Evolutionary conservation across 331 rosid species (phyloP).

Genomic region (Rhamnella rubrinervis): DNA sequence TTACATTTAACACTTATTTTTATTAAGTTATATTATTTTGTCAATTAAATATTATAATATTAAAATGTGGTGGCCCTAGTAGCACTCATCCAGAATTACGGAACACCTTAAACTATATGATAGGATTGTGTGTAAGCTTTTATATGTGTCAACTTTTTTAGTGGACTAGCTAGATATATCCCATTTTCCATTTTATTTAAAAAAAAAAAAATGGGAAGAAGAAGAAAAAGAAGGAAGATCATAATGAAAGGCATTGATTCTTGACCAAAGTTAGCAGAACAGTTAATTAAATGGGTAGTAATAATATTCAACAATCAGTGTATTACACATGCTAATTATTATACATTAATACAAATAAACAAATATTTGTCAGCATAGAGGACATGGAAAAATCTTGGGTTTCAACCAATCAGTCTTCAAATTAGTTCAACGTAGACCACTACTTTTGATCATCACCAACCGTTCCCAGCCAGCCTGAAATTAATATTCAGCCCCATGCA

Average conservation of each 20-base stretch:
- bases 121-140: too few species aligned
- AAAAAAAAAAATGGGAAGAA: too few species aligned
- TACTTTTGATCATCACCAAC: background rate
- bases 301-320: background rate
- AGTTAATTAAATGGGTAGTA: background rate
- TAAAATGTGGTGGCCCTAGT: too few species aligned
- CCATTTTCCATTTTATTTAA: too few species aligned
- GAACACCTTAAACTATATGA: too few species aligned
- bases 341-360: background rate
- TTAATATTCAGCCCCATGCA: too few species aligned
- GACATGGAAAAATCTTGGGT: background rate
- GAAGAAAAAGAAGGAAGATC: background rate
- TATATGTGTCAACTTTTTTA: too few species aligned
- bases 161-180: too few species aligned
- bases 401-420: background rate
- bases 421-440: background rate
- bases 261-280: background rate
- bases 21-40: too few species aligned
- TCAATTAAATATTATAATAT: too few species aligned
- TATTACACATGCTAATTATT: background rate
- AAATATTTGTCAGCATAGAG: conserved; percentile 1
- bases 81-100: too few species aligned
- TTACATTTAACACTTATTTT: too few species aligned
- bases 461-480: background rate
- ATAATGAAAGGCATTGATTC: background rate